Conservation (phyloP, 2,329 filamentous ascomycete species). For the Phialophora chinensis region DNA sequence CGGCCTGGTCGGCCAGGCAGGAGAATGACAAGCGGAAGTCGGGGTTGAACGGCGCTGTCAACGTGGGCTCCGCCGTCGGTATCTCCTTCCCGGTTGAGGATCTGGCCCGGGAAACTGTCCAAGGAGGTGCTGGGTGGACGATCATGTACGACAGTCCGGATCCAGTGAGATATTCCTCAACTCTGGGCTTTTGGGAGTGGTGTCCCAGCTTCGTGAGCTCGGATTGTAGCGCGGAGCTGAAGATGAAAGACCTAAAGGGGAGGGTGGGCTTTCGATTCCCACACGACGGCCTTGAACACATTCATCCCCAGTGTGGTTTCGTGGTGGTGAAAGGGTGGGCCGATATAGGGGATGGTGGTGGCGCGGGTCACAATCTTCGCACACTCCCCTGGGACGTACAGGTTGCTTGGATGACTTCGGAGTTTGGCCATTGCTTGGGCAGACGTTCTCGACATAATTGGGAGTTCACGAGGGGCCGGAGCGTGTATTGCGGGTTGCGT, state of each 20-base stretch:
- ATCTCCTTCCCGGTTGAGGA: slow-evolving; percentile 13
- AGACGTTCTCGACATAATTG: slow-evolving; percentile 41
- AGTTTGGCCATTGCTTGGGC: slow-evolving; percentile 42
- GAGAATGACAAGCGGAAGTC: slow-evolving; percentile 15
- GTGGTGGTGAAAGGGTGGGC: slow-evolving; percentile 45
- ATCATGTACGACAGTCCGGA: slow-evolving; percentile 18
- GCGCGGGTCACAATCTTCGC: slow-evolving; percentile 42
- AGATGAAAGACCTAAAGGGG: slow-evolving; percentile 45
- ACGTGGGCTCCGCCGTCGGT: not conserved
- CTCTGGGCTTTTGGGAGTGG: slow-evolving; percentile 5
- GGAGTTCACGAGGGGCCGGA: slow-evolving; percentile 46
- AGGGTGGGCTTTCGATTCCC: slow-evolving; percentile 35
- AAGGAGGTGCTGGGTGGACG: slow-evolving; percentile 24
- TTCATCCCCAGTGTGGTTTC: slow-evolving; percentile 45
- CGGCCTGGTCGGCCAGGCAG: slow-evolving; percentile 19
- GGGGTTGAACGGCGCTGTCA: slow-evolving; percentile 12
- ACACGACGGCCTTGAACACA: slow-evolving; percentile 47
- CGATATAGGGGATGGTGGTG: slow-evolving; percentile 44
- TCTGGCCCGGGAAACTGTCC: slow-evolving; percentile 19
- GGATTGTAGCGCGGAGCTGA: slow-evolving; percentile 53
- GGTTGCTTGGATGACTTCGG: slow-evolving; percentile 45
- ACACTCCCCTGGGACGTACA: slow-evolving; percentile 40
- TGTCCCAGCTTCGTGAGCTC: slow-evolving; percentile 9
- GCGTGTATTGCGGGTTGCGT: slow-evolving; percentile 18
- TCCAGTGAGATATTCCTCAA: slow-evolving; percentile 18